Evolutionary conservation across 345 rosid species (phyloP).

Genomic region (Dimocarpus longan): DNA sequence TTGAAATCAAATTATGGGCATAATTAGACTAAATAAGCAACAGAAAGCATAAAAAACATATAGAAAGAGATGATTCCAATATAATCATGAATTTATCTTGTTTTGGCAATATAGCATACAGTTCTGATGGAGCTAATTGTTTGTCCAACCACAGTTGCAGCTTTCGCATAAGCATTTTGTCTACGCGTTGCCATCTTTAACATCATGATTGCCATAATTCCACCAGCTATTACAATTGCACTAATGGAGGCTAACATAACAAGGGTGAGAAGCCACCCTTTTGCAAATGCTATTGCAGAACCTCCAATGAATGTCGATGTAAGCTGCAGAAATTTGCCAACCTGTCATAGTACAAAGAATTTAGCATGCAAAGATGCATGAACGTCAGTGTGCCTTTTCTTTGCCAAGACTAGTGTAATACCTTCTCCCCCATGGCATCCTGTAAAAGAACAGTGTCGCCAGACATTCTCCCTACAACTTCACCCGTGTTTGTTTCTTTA

Average conservation of each 20-base stretch:
- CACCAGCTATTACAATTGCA: conserved; percentile 65
- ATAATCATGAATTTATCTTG: not conserved
- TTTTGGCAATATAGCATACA: conserved; percentile 34
- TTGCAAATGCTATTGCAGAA: conserved; percentile 63
- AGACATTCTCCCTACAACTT: conserved; percentile 91
- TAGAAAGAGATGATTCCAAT: not conserved
- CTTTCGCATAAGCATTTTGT: conserved; percentile 71
- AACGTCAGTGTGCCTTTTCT: not conserved
- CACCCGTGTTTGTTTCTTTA: conserved; percentile 82
- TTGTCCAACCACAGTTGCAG: conserved; percentile 73
- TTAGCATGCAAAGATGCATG: not conserved
- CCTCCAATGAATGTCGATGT: conserved; percentile 77
- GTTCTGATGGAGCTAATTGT: conserved; percentile 82
- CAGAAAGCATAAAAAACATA: not conserved
- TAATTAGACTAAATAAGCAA: not conserved
- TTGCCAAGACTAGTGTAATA: conserved; percentile 14
- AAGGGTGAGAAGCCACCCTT: conserved; percentile 88
- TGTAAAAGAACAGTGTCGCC: conserved; percentile 93
- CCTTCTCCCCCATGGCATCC: conserved; percentile 98
- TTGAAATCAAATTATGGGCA: conserved; percentile 3
- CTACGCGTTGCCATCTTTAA: conserved; percentile 66
- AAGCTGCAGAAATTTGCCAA: conserved; percentile 82
- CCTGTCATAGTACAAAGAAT: conserved; percentile 42
- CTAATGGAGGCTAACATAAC: conserved; percentile 73
- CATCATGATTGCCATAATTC: conserved; percentile 49